These are phyloP conservation scores for Amyloporia xantha DNA, from an alignment of 768 basidiomycete species.

Conservation along the genomic window DNA sequence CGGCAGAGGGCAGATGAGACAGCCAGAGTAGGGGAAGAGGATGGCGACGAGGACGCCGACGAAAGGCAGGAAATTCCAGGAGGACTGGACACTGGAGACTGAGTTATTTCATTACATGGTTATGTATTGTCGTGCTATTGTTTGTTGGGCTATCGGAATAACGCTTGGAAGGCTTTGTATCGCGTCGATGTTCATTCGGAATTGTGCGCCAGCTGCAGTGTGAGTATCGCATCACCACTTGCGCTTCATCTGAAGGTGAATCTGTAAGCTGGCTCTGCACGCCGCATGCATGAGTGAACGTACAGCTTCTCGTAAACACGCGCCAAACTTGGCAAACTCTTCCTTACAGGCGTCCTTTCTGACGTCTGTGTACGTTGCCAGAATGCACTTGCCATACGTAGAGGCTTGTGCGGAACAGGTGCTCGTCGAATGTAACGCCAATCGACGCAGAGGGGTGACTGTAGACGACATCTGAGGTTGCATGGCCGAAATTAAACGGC, in stretches of 20 bases:
- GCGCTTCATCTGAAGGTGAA: conserved; percentile 41
- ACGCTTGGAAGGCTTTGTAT: conserved; percentile 1
- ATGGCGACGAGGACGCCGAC: conserved; percentile 5
- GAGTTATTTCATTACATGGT: too few species aligned
- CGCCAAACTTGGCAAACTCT: conserved; percentile 80
- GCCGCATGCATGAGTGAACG: too few species aligned
- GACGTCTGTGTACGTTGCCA: conserved; percentile 77
- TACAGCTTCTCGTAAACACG: conserved; percentile 77
- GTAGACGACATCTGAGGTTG: conserved; percentile 23
- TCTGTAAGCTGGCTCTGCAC: neutral
- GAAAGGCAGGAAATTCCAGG: conserved; percentile 19
- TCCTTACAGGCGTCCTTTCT: conserved; percentile 75
- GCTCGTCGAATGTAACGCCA: conserved; percentile 66
- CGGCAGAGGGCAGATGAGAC: conserved; percentile 33
- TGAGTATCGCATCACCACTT: conserved; percentile 36
- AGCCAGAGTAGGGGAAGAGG: conserved; percentile 19
- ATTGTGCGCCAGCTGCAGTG: neutral
- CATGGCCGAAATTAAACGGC: conserved; percentile 10
- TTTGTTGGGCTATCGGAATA: neutral
- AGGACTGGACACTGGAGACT: conserved; percentile 18
- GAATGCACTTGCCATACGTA: conserved; percentile 84
- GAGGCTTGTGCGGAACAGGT: conserved; percentile 70
- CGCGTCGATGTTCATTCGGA: neutral
- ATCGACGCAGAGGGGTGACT: conserved; percentile 46
- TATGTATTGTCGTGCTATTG: conserved; percentile 2